Base-by-base conservation (phyloP, 2,329 filamentous ascomycete species). In the Hawksworthiomyces lignivorus region DNA sequence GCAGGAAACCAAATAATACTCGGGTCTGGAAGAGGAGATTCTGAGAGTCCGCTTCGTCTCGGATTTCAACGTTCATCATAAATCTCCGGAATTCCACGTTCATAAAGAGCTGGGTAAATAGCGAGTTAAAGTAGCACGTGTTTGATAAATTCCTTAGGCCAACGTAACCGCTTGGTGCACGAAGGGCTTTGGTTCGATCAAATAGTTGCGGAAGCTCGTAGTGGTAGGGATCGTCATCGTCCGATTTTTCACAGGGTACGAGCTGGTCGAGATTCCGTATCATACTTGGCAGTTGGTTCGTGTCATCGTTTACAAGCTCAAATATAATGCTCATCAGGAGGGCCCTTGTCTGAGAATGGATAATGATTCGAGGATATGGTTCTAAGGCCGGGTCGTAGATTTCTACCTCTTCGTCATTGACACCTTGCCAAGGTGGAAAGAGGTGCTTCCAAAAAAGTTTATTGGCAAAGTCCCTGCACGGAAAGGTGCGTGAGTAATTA, bases 91-190 rank as follows among this genome's bases (percentile, higher is more conserved):
- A 97, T 7, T 79, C 73, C 14, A 85, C 65, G 56, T 98, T 97
- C 87, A 96, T 97, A 67, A 90, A 98, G 0, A 98, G 75, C 57
- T 98, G 92, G 0, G 88, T 90, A 47, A 97, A 73, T 1, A 98
- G 69, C 1, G 92, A 97, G 59, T 98, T 98, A 57, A 97, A 75
- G 58, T 98, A 98, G 62, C 92, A 98, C 1, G 94, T 97, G 57
- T 96, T 95, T 9, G 87, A 92, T 14, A 96, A 73, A 54, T 98
- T 98, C 43, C 75, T 75, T n/a, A 98, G 63, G 1, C 92, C 92
- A n/a, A 84, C 79, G 57, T 94, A 94, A 17, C 87, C 88, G 48
- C 84, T 84, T 1, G 76, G 64, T 2, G 86, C 80, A 48, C 87
- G 79, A n/a, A 94, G 73, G 14, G 78, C 75, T 53, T 76, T 80